phyloP scores from a whole-genome alignment of 2,329 filamentous ascomycete species.

The Calonectria hongkongensis region DNA sequence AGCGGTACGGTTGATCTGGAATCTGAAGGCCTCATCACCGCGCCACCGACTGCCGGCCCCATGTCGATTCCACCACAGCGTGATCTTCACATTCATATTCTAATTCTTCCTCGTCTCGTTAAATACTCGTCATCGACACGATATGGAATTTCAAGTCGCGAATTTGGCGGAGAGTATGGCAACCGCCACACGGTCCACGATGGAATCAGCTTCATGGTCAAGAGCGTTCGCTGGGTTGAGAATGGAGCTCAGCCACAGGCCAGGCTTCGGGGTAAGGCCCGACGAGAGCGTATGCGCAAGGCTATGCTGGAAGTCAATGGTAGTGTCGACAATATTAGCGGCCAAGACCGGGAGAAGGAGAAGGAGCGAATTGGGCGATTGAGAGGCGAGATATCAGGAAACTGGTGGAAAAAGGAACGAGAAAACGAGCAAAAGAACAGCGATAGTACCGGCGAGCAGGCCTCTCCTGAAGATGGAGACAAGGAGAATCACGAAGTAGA shows the following conservation, averaged over 20 bases:
- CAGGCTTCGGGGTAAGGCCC: slow-evolving; percentile 72
- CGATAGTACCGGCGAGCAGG: slow-evolving; percentile 54
- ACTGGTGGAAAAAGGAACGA: slow-evolving; percentile 59
- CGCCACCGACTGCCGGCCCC: slow-evolving; percentile 77
- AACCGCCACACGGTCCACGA: slow-evolving; percentile 77
- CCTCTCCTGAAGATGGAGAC: slow-evolving; percentile 61
- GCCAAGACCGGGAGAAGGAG: slow-evolving; percentile 51
- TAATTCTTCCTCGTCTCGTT: slow-evolving; percentile 87
- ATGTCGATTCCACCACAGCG: slow-evolving; percentile 79
- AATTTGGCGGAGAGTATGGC: slow-evolving; percentile 78
- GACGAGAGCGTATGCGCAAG: slow-evolving; percentile 74
- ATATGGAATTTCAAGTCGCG: slow-evolving; percentile 87
- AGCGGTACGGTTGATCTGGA: slow-evolving; percentile 58
- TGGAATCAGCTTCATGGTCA: slow-evolving; percentile 91
- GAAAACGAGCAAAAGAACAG: slow-evolving; percentile 53
- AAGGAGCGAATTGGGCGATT: slow-evolving; percentile 52
- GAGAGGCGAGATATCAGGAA: slow-evolving; percentile 58
- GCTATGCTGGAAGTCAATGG: slow-evolving; percentile 72
- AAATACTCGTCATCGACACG: slow-evolving; percentile 85
- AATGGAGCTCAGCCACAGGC: slow-evolving; percentile 79
- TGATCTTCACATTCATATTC: slow-evolving; percentile 90
- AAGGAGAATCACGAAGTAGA: slow-evolving; percentile 67
- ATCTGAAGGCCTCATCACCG: slow-evolving; percentile 67
- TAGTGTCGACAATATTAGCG: slow-evolving; percentile 57
- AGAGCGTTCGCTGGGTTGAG: slow-evolving; percentile 88